These are phyloP conservation scores for Fusarium chuoi DNA, from an alignment of 2,329 filamentous ascomycete genomes.

Conservation along the genomic window DNA sequence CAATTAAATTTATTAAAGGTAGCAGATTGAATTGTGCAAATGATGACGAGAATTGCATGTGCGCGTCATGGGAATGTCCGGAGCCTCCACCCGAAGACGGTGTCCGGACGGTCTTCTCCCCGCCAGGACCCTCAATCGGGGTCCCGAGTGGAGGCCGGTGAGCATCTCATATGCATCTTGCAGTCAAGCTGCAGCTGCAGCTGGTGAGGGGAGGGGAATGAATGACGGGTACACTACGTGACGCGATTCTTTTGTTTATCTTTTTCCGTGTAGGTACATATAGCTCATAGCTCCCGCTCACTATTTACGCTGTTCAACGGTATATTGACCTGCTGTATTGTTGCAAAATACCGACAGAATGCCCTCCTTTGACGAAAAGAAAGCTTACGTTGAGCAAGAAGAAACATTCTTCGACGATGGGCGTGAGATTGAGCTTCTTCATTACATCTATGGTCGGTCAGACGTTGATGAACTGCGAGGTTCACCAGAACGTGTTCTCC, in stretches of 20 bases:
- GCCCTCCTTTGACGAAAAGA: constrained; percentile 50
- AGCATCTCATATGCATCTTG: constrained; percentile 11
- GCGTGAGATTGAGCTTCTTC: constrained; percentile 77
- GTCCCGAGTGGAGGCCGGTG: constrained; percentile 11
- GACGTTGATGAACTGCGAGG: constrained; percentile 71
- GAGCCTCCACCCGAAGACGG: constrained; percentile 24
- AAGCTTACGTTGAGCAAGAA: constrained; percentile 56
- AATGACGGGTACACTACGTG: constrained; percentile 38
- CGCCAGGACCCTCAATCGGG: constrained; percentile 12
- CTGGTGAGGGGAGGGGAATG: constrained; percentile 15
- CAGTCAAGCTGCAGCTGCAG: constrained; percentile 9
- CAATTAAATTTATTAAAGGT: not conserved
- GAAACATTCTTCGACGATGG: constrained; percentile 72
- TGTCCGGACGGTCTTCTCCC: constrained; percentile 19
- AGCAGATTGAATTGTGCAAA: not conserved
- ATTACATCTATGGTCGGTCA: constrained; percentile 72
- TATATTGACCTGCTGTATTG: not conserved
- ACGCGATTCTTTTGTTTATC: constrained; percentile 27
- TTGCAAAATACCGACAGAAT: constrained; percentile 9
- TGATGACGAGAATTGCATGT: constrained; percentile 23
- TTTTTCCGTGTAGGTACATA: not conserved
- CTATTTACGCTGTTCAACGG: not conserved
- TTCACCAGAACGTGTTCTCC: constrained; percentile 71
- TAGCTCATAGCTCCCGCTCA: not conserved
- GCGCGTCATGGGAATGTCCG: constrained; percentile 35